phyloP scores from a whole-genome alignment of 805 yeast genomes.

The Candida khao-thaluensis region DNA sequence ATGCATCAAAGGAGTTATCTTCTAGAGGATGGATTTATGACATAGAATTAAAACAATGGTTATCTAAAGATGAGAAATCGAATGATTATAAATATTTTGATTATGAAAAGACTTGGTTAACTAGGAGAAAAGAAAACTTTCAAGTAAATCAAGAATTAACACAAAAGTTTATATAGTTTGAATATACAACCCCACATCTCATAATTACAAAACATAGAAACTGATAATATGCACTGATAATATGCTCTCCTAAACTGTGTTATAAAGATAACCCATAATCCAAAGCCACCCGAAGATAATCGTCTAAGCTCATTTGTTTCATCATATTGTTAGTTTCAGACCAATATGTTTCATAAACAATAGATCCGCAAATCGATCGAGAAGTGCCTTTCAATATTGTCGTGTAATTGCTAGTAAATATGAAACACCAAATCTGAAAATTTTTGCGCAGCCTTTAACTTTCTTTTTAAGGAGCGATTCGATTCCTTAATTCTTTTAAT shows the following conservation, averaged over 20 bases:
- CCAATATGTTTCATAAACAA: conserved; percentile 3
- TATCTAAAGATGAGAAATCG: conserved; percentile 59
- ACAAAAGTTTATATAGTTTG: conserved; percentile 2
- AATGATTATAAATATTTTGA: conserved; percentile 79
- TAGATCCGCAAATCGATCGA: not conserved
- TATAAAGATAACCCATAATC: too few species aligned
- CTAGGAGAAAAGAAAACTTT: conserved; percentile 44
- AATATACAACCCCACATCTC: not conserved
- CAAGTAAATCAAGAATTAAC: not conserved
- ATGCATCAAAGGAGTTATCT: conserved; percentile 76
- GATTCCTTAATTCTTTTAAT: not conserved
- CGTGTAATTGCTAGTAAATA: not conserved
- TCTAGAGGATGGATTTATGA: conserved; percentile 82
- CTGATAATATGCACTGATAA: too few species aligned
- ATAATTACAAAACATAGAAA: too few species aligned
- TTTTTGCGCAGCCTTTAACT: conserved; percentile 4
- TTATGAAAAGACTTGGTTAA: conserved; percentile 59
- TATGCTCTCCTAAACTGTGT: too few species aligned
- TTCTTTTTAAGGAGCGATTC: conserved; percentile 4
- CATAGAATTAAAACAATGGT: conserved; percentile 76
- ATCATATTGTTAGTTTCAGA: too few species aligned
- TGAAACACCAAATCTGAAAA: conserved; percentile 5
- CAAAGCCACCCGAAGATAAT: too few species aligned
- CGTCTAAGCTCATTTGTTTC: too few species aligned
- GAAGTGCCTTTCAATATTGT: conserved; percentile 1